Percentiles rank a stretch among this genome's conserved stretches.
phyloP scores from a whole-genome alignment of 805 yeast species.

The Yamadazyma endophytica region DNA sequence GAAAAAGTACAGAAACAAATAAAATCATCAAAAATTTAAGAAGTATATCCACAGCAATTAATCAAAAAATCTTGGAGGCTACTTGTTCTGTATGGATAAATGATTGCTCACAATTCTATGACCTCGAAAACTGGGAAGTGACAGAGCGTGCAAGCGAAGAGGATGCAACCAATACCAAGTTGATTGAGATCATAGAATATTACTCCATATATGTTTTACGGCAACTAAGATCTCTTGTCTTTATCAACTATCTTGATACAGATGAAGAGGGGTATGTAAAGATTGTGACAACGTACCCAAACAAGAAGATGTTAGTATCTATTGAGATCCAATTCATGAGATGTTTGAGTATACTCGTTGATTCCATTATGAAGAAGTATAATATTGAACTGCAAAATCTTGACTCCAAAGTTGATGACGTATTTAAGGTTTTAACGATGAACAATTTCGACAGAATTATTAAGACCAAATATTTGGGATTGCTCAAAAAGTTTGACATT shows the following conservation, averaged over 20 bases:
- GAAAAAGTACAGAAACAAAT: constrained; percentile 32
- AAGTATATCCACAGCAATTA: constrained; percentile 25
- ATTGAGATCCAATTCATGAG: constrained; percentile 44
- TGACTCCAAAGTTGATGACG: constrained; percentile 18
- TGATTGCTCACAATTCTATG: constrained; percentile 42
- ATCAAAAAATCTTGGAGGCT: constrained; percentile 38
- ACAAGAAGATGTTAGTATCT: constrained; percentile 35
- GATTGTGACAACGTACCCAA: constrained; percentile 34
- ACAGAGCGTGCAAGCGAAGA: constrained; percentile 12
- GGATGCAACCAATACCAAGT: constrained; percentile 27
- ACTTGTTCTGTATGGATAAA: constrained; percentile 42
- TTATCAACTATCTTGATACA: constrained; percentile 13
- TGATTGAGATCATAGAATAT: constrained; percentile 30
- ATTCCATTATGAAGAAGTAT: constrained; percentile 38
- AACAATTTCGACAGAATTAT: constrained; percentile 38
- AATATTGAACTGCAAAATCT: constrained; percentile 18
- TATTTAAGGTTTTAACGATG: constrained; percentile 39
- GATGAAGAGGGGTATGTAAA: constrained; percentile 18
- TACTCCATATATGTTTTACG: constrained; percentile 32
- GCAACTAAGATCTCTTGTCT: constrained; percentile 24
- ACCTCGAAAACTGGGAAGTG: constrained; percentile 39
- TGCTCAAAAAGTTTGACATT: constrained; percentile 29
- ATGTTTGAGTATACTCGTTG: constrained; percentile 36
- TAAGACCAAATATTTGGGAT: constrained; percentile 24
- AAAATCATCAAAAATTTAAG: constrained; percentile 31